Evolutionary conservation across 1,284 basidiomycete species (phyloP), one percentile per base, ranked within the genome.

Genomic region (Xerocomus nothofagi): DNA sequence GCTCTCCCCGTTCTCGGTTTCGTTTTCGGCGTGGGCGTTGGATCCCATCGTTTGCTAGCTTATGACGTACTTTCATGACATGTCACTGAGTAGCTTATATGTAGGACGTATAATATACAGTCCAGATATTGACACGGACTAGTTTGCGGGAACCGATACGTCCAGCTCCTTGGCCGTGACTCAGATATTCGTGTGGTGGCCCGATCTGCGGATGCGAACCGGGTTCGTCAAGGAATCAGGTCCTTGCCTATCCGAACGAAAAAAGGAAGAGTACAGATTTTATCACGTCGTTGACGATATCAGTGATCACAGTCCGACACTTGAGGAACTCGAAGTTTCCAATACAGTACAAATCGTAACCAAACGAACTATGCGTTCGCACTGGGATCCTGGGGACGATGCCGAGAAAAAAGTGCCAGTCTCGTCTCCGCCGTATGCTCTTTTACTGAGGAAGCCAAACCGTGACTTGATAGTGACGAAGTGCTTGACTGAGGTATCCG

Each of bases 381-480:
- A 20, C n/a, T n/a, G n/a, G n/a, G 5, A 12, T n/a, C 4, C 43
- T 27, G 24, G 24, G 20, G 20, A 23, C n/a, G 15, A 48, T 23
- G 12, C 9, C 10, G 21, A 26, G 26, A 18, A 1, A 3, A 7
- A 15, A 40, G 12, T 15, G 15, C 20, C 8, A 20, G 20, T 30
- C 20, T 46, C 47, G 26, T 37, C 20, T 24, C 24, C 18, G 18
- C 15, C 2, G 6, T 24, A 8, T 18, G 1, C 10, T 26, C 36
- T 20, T n/a, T 43, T 23, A 29, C 47, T 56, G n/a, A 31, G 44
- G 49, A 12, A 62, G 50, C 9, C 3, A 50, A 40, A 59, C 60
- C 5, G 46, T 58, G 34, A 56, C 43, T 29, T 59, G 58, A 33
- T 59, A 59, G 24, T 55, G 56, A 27, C 55, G 60, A 39, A 59